Evolutionary conservation across 2,329 filamentous ascomycete species (phyloP), one percentile per base, ranked within the genome.

Genomic region (Juglanconis juglandina): DNA sequence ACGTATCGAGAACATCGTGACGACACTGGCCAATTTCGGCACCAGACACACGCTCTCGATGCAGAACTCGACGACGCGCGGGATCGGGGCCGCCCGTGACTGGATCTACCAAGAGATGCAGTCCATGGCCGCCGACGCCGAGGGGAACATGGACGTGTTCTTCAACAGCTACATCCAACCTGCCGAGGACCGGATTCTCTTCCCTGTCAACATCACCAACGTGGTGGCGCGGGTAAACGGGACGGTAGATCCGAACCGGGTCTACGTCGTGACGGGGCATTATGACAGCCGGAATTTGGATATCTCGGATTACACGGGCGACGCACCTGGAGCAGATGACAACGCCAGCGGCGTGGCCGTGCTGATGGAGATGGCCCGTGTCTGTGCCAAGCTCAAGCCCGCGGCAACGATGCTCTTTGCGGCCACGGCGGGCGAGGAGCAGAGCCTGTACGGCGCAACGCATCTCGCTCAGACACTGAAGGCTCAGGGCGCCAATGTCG

Each of bases 401-500:
- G 74, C 74, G 58, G 78, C 81, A 1, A 85, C 81, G 1, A 80
- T 86, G 63, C 79, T 83, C 50, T 83, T 86, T 55, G 81, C 75
- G 3, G 81, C 83, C 3, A 80, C 83, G 2, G 80, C 83, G 1
- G 83, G 81, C 13, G 83, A 86, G 68, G 83, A 86, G 63, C 83
- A 86, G 71, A 75, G 74, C 5, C 75, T 85, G 2, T 81, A 80
- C 57, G 83, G 83, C 3, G 72, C 80, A 4, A 71, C 73, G 3
- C 79, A 79, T 69, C 72, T 85, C 5, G 83, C 83, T 2, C 76
- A 80, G 65, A 81, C 77, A 0, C 77, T 83, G 54, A 78, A 77
- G 37, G 81, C 83, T 65, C 71, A 76, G 5, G 79, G 73, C 51
- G 77, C 77, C 8, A 80, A 84, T 66, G 80, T 86, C 3, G 81